Evolutionary conservation across 2,329 filamentous ascomycete genomes (phyloP).

Genomic region (Penicillium sp.): DNA sequence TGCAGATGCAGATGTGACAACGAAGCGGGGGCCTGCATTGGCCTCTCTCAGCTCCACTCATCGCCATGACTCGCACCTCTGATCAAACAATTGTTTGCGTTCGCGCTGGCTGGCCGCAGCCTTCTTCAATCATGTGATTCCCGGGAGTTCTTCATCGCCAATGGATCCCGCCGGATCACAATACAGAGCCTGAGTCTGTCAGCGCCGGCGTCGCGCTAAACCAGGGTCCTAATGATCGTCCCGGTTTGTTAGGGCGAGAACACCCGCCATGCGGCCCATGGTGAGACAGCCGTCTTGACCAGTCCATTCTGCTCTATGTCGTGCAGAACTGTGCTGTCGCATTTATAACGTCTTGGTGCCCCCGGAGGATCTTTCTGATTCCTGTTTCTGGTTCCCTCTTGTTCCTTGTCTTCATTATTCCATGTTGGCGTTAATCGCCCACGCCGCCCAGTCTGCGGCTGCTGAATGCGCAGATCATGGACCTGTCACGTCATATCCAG

Average conservation of each 20-base stretch:
- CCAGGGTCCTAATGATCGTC: slow-evolving; percentile 25
- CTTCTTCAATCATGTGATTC: slow-evolving; percentile 39
- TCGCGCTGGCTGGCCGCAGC: slow-evolving; percentile 35
- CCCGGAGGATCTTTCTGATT: background rate
- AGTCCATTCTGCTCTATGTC: slow-evolving; percentile 19
- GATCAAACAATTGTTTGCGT: slow-evolving; percentile 27
- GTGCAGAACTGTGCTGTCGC: background rate
- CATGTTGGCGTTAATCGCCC: slow-evolving; percentile 32
- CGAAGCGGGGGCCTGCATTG: slow-evolving; percentile 19
- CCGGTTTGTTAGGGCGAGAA: slow-evolving; percentile 26
- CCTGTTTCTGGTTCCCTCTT: slow-evolving; percentile 2
- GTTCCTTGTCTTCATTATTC: slow-evolving; percentile 20
- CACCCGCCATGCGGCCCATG: slow-evolving; percentile 20
- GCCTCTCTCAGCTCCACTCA: slow-evolving; percentile 9
- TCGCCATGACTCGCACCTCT: slow-evolving; percentile 17
- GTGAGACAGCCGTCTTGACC: slow-evolving; percentile 33
- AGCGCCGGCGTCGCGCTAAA: slow-evolving; percentile 19
- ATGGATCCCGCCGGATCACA: slow-evolving; percentile 21
- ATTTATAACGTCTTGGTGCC: background rate
- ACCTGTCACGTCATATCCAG: slow-evolving; percentile 31
- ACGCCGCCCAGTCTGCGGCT: slow-evolving; percentile 35
- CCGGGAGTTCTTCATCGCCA: slow-evolving; percentile 24
- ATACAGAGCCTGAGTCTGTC: slow-evolving; percentile 13
- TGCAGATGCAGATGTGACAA: slow-evolving; percentile 28
- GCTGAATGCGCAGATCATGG: slow-evolving; percentile 33